phyloP scores from a whole-genome alignment of 768 basidiomycete species.

The Tricholoma saponaceum region DNA sequence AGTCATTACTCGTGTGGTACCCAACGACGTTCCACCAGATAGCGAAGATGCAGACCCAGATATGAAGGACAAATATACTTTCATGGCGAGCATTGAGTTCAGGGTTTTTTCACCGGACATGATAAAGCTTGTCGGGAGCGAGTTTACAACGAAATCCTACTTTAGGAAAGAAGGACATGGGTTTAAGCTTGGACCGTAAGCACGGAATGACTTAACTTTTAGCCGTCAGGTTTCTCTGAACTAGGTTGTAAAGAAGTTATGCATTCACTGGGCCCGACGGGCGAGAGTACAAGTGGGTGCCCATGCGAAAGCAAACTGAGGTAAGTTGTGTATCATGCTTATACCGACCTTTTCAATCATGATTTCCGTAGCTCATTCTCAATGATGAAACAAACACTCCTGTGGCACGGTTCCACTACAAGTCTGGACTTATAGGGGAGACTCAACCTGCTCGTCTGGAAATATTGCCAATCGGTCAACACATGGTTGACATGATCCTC shows the following conservation, averaged over 20 bases:
- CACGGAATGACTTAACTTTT: background rate
- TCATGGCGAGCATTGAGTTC: conserved; percentile 32
- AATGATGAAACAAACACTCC: conserved; percentile 16
- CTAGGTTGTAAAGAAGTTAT: conserved; percentile 8
- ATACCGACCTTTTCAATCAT: too few species aligned
- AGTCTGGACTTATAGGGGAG: conserved; percentile 10
- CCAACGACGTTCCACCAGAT: background rate
- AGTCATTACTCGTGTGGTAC: conserved; percentile 1
- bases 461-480: conserved; percentile 16
- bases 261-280: conserved; percentile 22
- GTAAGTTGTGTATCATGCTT: conserved; percentile 2
- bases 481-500: conserved; percentile 21
- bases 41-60: conserved; percentile 5
- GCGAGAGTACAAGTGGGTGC: conserved; percentile 20
- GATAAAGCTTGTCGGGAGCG: conserved; percentile 23
- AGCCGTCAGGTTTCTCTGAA: background rate
- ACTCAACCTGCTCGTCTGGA: conserved; percentile 14
- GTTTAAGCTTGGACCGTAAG: conserved; percentile 20
- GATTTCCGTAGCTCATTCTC: conserved; percentile 9
- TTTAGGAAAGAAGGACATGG: conserved; percentile 18
- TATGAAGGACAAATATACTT: conserved; percentile 24
- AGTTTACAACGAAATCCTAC: conserved; percentile 20
- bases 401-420: conserved; percentile 16
- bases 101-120: conserved; percentile 18
- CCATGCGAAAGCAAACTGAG: conserved; percentile 4